Percentiles rank a stretch among this genome's conserved stretches.
Conservation (phyloP, 257 asterid species). For the Solanum bukasovii region DNA sequence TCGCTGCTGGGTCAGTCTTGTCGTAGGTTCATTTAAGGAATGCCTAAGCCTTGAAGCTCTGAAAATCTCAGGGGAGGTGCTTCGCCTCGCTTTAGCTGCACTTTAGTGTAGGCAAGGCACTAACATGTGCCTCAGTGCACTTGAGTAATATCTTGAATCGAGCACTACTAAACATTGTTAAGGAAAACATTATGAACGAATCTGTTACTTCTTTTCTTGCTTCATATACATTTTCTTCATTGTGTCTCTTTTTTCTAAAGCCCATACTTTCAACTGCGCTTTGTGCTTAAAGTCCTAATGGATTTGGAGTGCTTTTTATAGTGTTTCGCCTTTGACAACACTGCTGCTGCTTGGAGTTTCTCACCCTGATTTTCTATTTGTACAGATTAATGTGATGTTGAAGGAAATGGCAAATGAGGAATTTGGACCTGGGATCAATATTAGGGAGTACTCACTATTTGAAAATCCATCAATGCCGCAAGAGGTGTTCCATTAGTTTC, state of each 20-base stretch:
- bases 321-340: background rate
- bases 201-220: background rate
- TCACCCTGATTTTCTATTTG: background rate
- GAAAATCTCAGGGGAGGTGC: background rate
- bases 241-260: background rate
- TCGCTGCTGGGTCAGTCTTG: background rate
- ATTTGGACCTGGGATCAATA: constrained; percentile 59
- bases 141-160: background rate
- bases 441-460: constrained; percentile 85
- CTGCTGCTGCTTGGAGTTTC: background rate
- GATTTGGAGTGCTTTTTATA: background rate
- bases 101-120: background rate
- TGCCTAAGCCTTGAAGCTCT: background rate
- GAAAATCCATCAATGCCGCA: constrained; percentile 69
- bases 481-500: constrained; percentile 33
- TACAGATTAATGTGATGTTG: constrained; percentile 76
- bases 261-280: background rate
- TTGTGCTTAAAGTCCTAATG: background rate
- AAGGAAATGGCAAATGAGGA: constrained; percentile 63
- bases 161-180: background rate
- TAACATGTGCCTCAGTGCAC: background rate
- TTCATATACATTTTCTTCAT: background rate
- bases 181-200: background rate
- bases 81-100: background rate
- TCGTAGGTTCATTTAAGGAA: background rate